Base-by-base conservation (phyloP, 2,329 filamentous ascomycete species). In the Dactylellina haptotyla region DNA sequence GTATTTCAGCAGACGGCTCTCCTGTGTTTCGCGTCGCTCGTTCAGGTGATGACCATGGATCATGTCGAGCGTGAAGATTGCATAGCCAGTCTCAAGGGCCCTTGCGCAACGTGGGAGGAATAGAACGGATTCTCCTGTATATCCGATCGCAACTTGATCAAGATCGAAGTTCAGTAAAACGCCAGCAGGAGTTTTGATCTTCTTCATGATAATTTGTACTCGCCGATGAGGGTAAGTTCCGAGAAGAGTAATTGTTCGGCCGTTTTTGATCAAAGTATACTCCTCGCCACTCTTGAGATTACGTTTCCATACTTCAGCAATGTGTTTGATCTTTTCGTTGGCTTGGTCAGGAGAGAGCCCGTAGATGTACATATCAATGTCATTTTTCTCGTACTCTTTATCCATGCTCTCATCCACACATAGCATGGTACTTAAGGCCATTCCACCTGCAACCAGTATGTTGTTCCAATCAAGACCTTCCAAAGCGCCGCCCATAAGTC, bases 51-150 rank as follows among this genome's bases (percentile, higher is more conserved):
- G 75, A 34, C 78, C 78, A 74, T 79, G 41, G 67, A 79, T 72
- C 76, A 79, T 46, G 61, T 76, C 43, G 73, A 78, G 57, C 62
- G 78, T 67, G 54, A 77, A 77, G n/a, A 71, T 75, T 2, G 75
- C 54, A 37, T 76, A 77, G 2, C 77, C 79, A 4, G 78, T 79
- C 58, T 80, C 79, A 8, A 80, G 46, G 4, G 78, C 78, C 46
- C 79, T 76, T 4, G 78, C 79, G 50, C 76, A 78, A 25, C 78
- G 74, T 26, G 79, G 79, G 43, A 80, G 77, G 76, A 80, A 78
- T 2, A 78, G 25, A 8, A 79, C 76, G 4, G 66, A 59, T 4
- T 61, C 75, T 1, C 79, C 79, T 56, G 79, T 75, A 43, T 77
- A 80, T 4, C 79, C 79, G 30, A 80, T 75, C 20, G 78, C 79